A percentile compares a stretch with the other conserved stretches of the same genome.
Evolutionary conservation across 805 yeast genomes (phyloP).

Genomic region (Sugiyamaella qingdaonensis): DNA sequence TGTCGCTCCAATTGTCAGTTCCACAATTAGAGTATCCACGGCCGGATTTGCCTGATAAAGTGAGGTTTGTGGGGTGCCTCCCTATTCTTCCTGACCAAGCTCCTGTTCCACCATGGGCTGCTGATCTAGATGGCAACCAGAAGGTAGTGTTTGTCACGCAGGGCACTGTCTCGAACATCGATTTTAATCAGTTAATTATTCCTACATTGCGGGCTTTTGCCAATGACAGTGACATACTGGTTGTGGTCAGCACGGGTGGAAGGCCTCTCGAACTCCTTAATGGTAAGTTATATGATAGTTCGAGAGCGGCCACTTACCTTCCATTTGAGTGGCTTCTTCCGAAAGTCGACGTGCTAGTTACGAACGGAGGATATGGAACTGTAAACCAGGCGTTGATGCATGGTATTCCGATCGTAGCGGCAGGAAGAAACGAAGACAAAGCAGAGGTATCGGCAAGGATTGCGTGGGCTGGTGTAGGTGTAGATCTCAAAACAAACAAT

Average conservation of each 20-base stretch:
- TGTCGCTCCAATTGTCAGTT: neutral
- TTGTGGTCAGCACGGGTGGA: neutral
- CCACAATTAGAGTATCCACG: conserved; percentile 5
- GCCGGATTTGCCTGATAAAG: conserved; percentile 1
- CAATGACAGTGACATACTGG: neutral
- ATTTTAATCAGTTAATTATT: neutral
- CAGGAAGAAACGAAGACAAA: conserved; percentile 5
- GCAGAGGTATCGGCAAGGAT: conserved; percentile 1
- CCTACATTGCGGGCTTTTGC: conserved; percentile 1
- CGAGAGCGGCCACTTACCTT: neutral
- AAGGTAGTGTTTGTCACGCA: conserved; percentile 1
- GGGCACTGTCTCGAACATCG: conserved; percentile 4
- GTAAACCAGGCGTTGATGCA: conserved; percentile 1
- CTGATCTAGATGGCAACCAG: neutral
- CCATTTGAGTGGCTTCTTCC: conserved; percentile 9
- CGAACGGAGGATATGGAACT: conserved; percentile 4
- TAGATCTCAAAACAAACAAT: neutral
- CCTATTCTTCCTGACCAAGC: conserved; percentile 6
- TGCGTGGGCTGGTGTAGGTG: conserved; percentile 1
- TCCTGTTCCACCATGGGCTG: conserved; percentile 2
- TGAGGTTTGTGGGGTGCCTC: conserved; percentile 1
- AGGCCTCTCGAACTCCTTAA: neutral
- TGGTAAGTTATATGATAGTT: neutral
- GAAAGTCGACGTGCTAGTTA: conserved; percentile 1
- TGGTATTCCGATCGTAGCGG: conserved; percentile 5